Percentiles rank a stretch among this genome's conserved stretches.
Evolutionary conservation across 148 eudicot genomes (phyloP).

Genomic region (Dianthus caryophyllus): DNA sequence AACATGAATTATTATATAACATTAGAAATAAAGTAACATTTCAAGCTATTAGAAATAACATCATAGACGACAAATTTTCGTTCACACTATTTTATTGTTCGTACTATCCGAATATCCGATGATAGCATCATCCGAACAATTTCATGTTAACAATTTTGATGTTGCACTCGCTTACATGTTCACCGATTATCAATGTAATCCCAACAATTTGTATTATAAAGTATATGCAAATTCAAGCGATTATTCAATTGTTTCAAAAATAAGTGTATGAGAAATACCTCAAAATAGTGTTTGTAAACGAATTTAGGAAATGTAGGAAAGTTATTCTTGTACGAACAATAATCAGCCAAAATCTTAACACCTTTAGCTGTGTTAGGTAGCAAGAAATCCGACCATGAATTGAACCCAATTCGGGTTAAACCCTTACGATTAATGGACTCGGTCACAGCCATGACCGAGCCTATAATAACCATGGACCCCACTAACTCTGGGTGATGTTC

Average conservation of each 20-base stretch:
- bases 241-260: neutral
- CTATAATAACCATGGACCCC: slow-evolving; percentile 39
- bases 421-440: slow-evolving; percentile 26
- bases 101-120: too few species aligned
- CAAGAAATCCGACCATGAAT: slow-evolving; percentile 35
- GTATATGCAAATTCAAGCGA: neutral
- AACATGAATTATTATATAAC: too few species aligned
- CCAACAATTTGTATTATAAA: neutral
- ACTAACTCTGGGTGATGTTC: slow-evolving; percentile 42
- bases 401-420: slow-evolving; percentile 23
- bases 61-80: too few species aligned
- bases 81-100: too few species aligned
- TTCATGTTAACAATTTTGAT: neutral
- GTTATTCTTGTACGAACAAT: slow-evolving; percentile 25
- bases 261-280: slow-evolving; percentile 21
- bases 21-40: too few species aligned
- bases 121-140: too few species aligned
- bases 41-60: too few species aligned
- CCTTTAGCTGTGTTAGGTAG: slow-evolving; percentile 41
- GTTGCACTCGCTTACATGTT: too few species aligned
- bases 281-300: slow-evolving; percentile 28
- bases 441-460: slow-evolving; percentile 26
- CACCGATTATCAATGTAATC: neutral
- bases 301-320: slow-evolving; percentile 32
- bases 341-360: slow-evolving; percentile 24